Evolutionary conservation across 192 early-diverging fungal species (phyloP), one percentile per base, ranked within the genome.

Genomic region (Gamsiella multidivaricata): DNA sequence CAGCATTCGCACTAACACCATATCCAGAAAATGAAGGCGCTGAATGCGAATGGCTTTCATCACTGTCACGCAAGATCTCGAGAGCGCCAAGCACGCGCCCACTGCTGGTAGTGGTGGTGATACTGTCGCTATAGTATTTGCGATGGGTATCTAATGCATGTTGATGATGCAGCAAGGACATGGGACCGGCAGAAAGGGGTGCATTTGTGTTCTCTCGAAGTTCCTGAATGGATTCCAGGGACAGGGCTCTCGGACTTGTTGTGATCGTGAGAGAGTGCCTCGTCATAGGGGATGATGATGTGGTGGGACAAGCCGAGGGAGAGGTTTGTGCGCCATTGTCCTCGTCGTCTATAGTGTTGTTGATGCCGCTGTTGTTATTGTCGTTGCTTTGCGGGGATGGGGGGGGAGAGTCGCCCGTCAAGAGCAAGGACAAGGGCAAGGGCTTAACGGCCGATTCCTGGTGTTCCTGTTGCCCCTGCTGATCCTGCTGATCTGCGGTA

Each of bases 11-110:
- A n/a, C n/a, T n/a, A n/a, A n/a, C n/a, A n/a, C n/a, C n/a, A n/a
- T n/a, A n/a, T n/a, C n/a, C n/a, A n/a, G n/a, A n/a, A n/a, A n/a
- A n/a, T n/a, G n/a, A n/a, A n/a, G n/a, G n/a, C n/a, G n/a, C n/a
- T n/a, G n/a, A n/a, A n/a, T 46, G 15, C 5, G 45, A 46, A 18
- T 9, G 45, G 5, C 7, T 9, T 10, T 62, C 29, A 11, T 67
- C 72, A 32, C 43, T 28, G 29, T 76, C 74, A 55, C 74, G 53
- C n/a, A 78, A 54, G 12, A 54, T 61, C n/a, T 63, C 63, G 32
- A 78, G 49, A 34, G 69, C 45, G 3, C 61, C 74, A 3, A 29
- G 55, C 12, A 69, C 65, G 28, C 68, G 58, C 5, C 59, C 55
- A 14, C 42, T 8, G 11, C 39, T 14, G 5, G 36, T n/a, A 54